These are phyloP conservation scores for Mycena floridula DNA, from an alignment of 768 basidiomycete species.

Conservation along the genomic window DNA sequence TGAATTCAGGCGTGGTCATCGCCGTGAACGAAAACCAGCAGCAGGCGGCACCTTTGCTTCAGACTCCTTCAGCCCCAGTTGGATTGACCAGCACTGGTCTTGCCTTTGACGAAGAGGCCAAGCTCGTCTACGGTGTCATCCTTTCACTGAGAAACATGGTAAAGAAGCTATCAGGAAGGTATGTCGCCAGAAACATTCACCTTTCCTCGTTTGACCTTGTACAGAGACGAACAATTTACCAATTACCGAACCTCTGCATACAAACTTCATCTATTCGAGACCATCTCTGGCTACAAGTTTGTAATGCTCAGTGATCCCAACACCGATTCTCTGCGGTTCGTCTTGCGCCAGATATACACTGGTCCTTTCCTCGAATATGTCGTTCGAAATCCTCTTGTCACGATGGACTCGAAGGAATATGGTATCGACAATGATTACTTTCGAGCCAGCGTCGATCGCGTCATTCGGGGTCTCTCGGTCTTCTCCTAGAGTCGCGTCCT, in stretches of 20 bases:
- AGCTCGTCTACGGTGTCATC: constrained; percentile 94
- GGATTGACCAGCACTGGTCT: constrained; percentile 47
- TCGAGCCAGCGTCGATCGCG: constrained; percentile 69
- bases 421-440: constrained; percentile 96
- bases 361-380: constrained; percentile 94
- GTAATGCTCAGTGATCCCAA: constrained; percentile 87
- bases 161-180: constrained; percentile 90
- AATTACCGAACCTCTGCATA: constrained; percentile 89
- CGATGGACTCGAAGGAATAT: constrained; percentile 74
- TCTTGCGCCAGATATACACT: constrained; percentile 85
- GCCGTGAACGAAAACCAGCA: constrained; percentile 43
- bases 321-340: constrained; percentile 74
- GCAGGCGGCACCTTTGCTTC: constrained; percentile 30
- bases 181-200: constrained; percentile 1
- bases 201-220: neutral
- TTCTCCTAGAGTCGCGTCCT: constrained; percentile 26
- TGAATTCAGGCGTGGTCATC: constrained; percentile 62
- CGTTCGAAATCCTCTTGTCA: constrained; percentile 83
- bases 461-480: constrained; percentile 55
- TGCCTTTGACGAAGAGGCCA: constrained; percentile 95
- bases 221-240: constrained; percentile 81
- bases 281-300: constrained; percentile 90
- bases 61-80: constrained; percentile 25
- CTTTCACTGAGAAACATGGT: constrained; percentile 91
- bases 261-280: constrained; percentile 91